phyloP scores from a whole-genome alignment of 108 stramenopile species.

The Cyclostephanos invisitatus region DNA sequence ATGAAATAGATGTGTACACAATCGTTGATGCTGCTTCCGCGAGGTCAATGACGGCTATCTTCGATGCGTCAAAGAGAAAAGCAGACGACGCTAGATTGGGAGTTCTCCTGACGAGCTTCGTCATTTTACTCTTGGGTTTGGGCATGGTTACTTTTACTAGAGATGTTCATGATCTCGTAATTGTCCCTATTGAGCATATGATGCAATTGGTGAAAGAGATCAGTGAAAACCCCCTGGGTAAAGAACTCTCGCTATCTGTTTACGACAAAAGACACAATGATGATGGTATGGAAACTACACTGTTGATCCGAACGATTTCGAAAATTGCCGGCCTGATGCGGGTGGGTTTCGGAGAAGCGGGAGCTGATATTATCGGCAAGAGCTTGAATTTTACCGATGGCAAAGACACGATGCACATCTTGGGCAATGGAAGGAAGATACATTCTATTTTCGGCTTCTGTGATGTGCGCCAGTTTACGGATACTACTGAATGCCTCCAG shows the following conservation, averaged over 20 bases:
- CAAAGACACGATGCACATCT: constrained; percentile 44
- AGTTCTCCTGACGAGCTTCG: constrained; percentile 62
- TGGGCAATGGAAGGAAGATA: constrained; percentile 64
- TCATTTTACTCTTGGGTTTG: constrained; percentile 59
- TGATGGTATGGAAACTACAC: constrained; percentile 74
- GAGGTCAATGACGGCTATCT: constrained; percentile 40
- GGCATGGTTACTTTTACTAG: constrained; percentile 59
- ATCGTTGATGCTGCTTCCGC: constrained; percentile 14
- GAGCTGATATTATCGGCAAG: constrained; percentile 79
- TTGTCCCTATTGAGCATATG: constrained; percentile 79
- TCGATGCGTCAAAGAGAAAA: constrained; percentile 36
- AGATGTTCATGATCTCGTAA: constrained; percentile 73
- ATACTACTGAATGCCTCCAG: constrained; percentile 81
- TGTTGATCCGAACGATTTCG: constrained; percentile 70
- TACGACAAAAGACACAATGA: constrained; percentile 36
- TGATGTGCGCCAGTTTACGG: constrained; percentile 80
- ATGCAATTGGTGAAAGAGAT: constrained; percentile 60
- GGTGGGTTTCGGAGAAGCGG: constrained; percentile 86
- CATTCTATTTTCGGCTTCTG: constrained; percentile 81
- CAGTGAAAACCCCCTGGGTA: constrained; percentile 60
- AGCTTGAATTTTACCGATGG: constrained; percentile 58
- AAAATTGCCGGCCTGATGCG: constrained; percentile 81
- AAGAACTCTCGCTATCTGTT: constrained; percentile 24
- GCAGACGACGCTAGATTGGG: constrained; percentile 45
- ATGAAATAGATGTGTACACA: constrained; percentile 29